Conservation (phyloP, 768 basidiomycete genomes). For the Boletus rubescentipes region DNA sequence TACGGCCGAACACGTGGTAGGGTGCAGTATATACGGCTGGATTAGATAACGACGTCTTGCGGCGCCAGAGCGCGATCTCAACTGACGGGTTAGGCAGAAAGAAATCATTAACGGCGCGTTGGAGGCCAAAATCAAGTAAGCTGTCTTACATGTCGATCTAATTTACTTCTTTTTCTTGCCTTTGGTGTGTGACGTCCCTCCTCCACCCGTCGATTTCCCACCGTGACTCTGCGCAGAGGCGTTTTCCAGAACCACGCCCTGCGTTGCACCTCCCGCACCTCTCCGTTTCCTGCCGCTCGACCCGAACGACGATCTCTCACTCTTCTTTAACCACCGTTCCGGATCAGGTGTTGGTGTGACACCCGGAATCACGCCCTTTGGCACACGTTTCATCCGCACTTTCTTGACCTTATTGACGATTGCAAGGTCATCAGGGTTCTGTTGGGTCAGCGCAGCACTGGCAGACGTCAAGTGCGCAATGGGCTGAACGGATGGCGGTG, state of each 20-base stretch:
- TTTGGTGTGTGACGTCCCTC: slow-evolving; percentile 41
- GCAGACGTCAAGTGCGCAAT: slow-evolving; percentile 26
- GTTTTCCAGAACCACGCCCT: slow-evolving; percentile 48
- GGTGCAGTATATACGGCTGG: slow-evolving; percentile 10
- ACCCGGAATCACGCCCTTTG: slow-evolving; percentile 72
- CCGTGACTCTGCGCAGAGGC: slow-evolving; percentile 22
- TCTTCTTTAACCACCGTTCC: slow-evolving; percentile 88
- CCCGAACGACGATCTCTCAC: slow-evolving; percentile 61
- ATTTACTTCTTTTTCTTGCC: slow-evolving; percentile 69
- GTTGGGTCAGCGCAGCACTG: slow-evolving; percentile 25
- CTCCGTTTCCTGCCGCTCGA: slow-evolving; percentile 54
- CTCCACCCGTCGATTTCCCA: slow-evolving; percentile 39
- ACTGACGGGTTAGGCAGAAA: slow-evolving; percentile 17
- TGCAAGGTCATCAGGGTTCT: slow-evolving; percentile 35
- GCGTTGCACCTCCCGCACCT: slow-evolving; percentile 63
- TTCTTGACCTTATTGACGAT: slow-evolving; percentile 44
- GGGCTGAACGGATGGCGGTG: slow-evolving; percentile 51
- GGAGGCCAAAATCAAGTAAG: slow-evolving; percentile 15
- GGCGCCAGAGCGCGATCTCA: slow-evolving; percentile 21
- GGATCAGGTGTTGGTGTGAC: slow-evolving; percentile 83
- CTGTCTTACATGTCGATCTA: slow-evolving; percentile 25
- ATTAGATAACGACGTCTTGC: slow-evolving; percentile 31
- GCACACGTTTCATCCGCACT: slow-evolving; percentile 65
- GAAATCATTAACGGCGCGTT: slow-evolving; percentile 24
- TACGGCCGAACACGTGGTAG: slow-evolving; percentile 16